These are phyloP conservation scores for Diaporthe sp. DNA, from an alignment of 2,329 filamentous ascomycete genomes.

Conservation along the genomic window DNA sequence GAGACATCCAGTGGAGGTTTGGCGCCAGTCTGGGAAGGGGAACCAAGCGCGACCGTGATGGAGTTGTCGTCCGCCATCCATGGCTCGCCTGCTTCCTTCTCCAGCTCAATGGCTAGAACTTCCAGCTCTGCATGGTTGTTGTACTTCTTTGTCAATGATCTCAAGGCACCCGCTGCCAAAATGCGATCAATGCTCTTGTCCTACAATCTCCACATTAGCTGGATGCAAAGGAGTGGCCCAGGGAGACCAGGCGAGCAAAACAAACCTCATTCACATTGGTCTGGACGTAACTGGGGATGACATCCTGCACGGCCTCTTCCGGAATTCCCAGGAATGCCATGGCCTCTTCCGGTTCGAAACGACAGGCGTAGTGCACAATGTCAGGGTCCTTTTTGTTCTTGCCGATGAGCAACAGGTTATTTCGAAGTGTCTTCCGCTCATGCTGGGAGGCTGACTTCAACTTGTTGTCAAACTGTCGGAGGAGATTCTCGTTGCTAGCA, in stretches of 20 bases:
- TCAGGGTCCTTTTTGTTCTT: constrained; percentile 43
- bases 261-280: constrained; percentile 32
- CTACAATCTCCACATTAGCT: background rate
- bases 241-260: background rate
- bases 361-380: constrained; percentile 41
- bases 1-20: constrained; percentile 53
- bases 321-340: constrained; percentile 43
- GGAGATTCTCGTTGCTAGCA: constrained; percentile 10
- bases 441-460: constrained; percentile 43
- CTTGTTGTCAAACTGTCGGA: constrained; percentile 8
- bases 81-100: constrained; percentile 32
- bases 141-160: constrained; percentile 28
- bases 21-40: constrained; percentile 14
- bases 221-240: background rate
- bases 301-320: constrained; percentile 23
- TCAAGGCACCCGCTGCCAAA: constrained; percentile 34
- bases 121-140: constrained; percentile 26
- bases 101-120: constrained; percentile 20
- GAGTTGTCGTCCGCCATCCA: constrained; percentile 18
- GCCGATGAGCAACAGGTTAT: constrained; percentile 48
- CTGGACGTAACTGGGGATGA: constrained; percentile 31
- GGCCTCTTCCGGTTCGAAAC: constrained; percentile 44
- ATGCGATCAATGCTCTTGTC: constrained; percentile 37
- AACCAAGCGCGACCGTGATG: background rate
- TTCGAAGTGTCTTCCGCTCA: constrained; percentile 43